Evolutionary conservation across 139 green algal species (phyloP), one percentile per base, ranked within the genome.

Genomic region (Edaphochlamys debaryana): DNA sequence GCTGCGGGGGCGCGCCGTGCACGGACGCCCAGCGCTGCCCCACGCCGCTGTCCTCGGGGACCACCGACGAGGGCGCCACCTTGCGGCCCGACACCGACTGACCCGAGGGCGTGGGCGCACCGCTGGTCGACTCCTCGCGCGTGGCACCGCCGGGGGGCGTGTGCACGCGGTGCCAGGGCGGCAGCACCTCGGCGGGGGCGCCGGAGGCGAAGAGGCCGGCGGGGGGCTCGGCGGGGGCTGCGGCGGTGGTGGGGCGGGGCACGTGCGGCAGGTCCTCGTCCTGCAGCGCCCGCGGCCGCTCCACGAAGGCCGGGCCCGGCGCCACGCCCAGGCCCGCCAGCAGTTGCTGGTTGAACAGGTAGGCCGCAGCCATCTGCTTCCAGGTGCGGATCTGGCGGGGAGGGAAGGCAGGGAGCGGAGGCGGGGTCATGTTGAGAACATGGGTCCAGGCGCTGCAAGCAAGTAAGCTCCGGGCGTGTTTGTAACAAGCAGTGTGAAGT

Each of bases 311-410:
- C 20, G 68, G 58, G 3, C 68, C 56, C 37, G 79, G 68, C 52
- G 58, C 62, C 58, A 72, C 4, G 4, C 72, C 77, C 52, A 90
- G 52, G 0, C 76, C 77, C 4, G 52, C 66, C 34, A 90, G 70
- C 54, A 87, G 63, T 70, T 85, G 81, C 82, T 87, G 68, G 69
- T 86, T 80, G 56, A 86, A 74, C 17, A 79, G 80, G 80, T 86
- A 86, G 32, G 62, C 32, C 13, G 54, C 17, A 34, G 54, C 56
- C 58, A 85, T 76, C 66, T 84, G 78, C 48, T 41, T 54, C 78
- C 78, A 84, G 29, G 78, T 76, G 45, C 66, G 63, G 41, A 82
- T 29, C 73, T 80, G 73, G 3, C n/a, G n/a, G n/a, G n/a, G 50
- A 20, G 67, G 40, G 67, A 34, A 8, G 37, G 40, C 5, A 27